phyloP scores from a whole-genome alignment of 495 filamentous ascomycete genomes.

The Hypoxylon fragiforme region DNA sequence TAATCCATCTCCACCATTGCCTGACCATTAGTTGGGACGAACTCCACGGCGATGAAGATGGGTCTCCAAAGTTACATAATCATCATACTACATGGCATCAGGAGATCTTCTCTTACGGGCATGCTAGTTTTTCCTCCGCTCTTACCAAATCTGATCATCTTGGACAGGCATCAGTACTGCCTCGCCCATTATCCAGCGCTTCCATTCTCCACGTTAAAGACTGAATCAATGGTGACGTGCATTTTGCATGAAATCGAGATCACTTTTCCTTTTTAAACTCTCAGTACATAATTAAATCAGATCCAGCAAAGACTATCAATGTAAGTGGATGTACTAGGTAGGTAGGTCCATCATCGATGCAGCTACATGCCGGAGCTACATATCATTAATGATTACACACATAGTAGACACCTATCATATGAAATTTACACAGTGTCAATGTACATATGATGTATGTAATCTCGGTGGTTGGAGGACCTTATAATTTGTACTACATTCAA shows the following conservation, averaged over 20 bases:
- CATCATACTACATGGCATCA: not conserved
- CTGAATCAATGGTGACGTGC: conserved; percentile 27
- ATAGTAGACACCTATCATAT: too few relatives aligned
- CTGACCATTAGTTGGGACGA: conserved; percentile 1
- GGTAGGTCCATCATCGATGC: too few relatives aligned
- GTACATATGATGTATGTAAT: too few relatives aligned
- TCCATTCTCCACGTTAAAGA: conserved; percentile 11
- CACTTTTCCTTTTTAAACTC: not conserved
- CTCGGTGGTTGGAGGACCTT: too few relatives aligned
- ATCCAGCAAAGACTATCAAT: too few relatives aligned
- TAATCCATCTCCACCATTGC: conserved; percentile 19
- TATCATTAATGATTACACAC: too few relatives aligned
- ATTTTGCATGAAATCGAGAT: conserved; percentile 33
- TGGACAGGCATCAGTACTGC: conserved; percentile 11
- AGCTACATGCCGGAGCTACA: too few relatives aligned
- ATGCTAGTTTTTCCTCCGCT: conserved; percentile 15
- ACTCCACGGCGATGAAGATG: conserved; percentile 12
- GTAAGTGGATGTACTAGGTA: not conserved
- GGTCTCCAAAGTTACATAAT: conserved; percentile 16
- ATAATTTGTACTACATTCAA: too few relatives aligned
- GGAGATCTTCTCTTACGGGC: conserved; percentile 17
- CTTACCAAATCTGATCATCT: conserved; percentile 17
- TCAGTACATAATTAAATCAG: too few relatives aligned
- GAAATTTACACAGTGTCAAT: too few relatives aligned
- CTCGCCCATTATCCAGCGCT: not conserved